Evolutionary conservation across 345 rosid species (phyloP), one percentile per base, ranked within the genome.

Genomic region (Hypericum androsaemum): DNA sequence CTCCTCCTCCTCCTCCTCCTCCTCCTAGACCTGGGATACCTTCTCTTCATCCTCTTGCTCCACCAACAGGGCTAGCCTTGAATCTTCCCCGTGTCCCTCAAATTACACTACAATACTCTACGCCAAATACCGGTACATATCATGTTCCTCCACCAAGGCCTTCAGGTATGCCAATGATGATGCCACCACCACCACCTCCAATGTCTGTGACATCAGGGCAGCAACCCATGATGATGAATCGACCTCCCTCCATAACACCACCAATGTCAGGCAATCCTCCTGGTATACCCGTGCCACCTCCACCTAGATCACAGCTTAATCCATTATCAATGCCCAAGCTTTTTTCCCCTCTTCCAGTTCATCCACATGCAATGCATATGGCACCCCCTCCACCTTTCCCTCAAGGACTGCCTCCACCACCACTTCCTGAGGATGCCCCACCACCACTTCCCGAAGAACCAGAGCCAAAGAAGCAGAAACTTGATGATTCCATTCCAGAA

Each of bases 401-500:
- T 38, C 74, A n/a, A 53, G 87, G 80, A 63, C 57, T 81, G 66
- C 73, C 79, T 22, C 95, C 88, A 45, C 97, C 95, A 35, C 97
- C 97, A 7, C n/a, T n/a, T n/a, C n/a, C n/a, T n/a, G n/a, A n/a
- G n/a, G n/a, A n/a, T n/a, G n/a, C n/a, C n/a, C n/a, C n/a, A n/a
- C n/a, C n/a, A n/a, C n/a, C n/a, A n/a, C 98, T 82, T 68, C 98
- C 98, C 1, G 95, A 86, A 48, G 98, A 90, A 68, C 95, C 96
- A 3, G 96, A 87, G 66, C 86, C 87, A 46, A 90, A 87, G 77
- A 82, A 84, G 72, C 96, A 79, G 61, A 87, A 72, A 74, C 79
- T 80, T n/a, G 95, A 86, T 57, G 97, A 90, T 71, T 68, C 86
- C 63, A 63, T 79, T 58, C 85, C 85, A 5, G 96, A 87, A 65